Percentiles rank a stretch among this genome's conserved stretches.
phyloP scores from a whole-genome alignment of 495 filamentous ascomycete species.

The Amniculicola lignicola region DNA sequence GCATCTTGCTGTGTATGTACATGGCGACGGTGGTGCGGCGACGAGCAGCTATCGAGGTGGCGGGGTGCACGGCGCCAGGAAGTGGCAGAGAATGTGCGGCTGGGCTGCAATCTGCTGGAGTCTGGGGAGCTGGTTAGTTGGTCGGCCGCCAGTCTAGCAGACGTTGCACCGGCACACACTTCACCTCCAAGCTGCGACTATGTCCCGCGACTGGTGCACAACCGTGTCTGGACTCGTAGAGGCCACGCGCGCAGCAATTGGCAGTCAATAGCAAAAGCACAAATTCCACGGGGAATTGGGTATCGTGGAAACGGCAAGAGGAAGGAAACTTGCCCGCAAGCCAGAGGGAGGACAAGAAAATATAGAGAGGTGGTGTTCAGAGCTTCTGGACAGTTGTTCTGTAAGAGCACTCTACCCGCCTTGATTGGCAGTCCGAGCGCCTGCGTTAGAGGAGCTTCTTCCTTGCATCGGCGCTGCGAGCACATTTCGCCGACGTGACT shows the following conservation, averaged over 20 bases:
- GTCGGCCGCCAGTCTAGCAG: not conserved
- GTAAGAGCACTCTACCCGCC: slow-evolving; percentile 17
- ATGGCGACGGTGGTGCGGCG: slow-evolving; percentile 15
- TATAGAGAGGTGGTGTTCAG: slow-evolving; percentile 1
- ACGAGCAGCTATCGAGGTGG: no score
- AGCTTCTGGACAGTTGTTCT: slow-evolving; percentile 32
- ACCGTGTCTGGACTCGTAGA: no score
- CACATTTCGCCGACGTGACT: slow-evolving; percentile 16
- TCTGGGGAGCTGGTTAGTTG: not conserved
- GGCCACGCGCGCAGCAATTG: no score
- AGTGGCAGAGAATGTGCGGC: not conserved
- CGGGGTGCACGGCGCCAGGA: no score
- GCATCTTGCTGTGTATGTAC: slow-evolving; percentile 22
- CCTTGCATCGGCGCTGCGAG: slow-evolving; percentile 10
- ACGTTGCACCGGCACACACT: no score
- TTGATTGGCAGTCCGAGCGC: slow-evolving; percentile 35
- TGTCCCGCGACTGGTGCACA: no score
- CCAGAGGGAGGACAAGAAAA: slow-evolving; percentile 12
- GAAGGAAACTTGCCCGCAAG: not conserved
- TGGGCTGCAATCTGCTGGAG: not conserved
- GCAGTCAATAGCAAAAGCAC: not conserved
- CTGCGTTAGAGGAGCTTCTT: slow-evolving; percentile 21
- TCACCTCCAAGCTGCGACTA: no score
- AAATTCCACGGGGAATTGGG: slow-evolving; percentile 5
- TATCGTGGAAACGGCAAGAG: slow-evolving; percentile 1